phyloP scores from a whole-genome alignment of 805 yeast genomes.

The Phaffomyces thermotolerans region DNA sequence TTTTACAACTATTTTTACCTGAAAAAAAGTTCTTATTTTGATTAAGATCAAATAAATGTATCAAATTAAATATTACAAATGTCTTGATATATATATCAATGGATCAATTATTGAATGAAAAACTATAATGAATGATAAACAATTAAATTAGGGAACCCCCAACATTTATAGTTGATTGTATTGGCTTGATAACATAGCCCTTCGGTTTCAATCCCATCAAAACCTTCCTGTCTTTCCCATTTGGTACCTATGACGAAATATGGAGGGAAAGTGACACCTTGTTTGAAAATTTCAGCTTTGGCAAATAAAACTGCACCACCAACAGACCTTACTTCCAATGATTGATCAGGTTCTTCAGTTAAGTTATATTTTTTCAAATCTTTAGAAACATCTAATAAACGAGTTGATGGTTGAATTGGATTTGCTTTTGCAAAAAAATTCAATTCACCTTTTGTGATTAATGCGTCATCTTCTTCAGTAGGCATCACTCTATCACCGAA shows the following conservation, averaged over 20 bases:
- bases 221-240: slow-evolving; percentile 43
- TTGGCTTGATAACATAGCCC: slow-evolving; percentile 44
- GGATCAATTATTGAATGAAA: too few relatives aligned
- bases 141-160: slow-evolving; percentile 40
- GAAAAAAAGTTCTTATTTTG: too few relatives aligned
- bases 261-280: slow-evolving; percentile 42
- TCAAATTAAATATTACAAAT: too few relatives aligned
- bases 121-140: slow-evolving; percentile 12
- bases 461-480: slow-evolving; percentile 12
- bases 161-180: slow-evolving; percentile 37
- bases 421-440: slow-evolving; percentile 4
- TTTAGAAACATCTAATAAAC: neutral
- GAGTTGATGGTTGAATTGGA: neutral
- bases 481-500: slow-evolving; percentile 25
- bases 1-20: too few relatives aligned
- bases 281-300: slow-evolving; percentile 35
- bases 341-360: neutral
- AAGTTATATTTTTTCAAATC: neutral
- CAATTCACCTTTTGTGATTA: slow-evolving; percentile 10
- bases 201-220: slow-evolving; percentile 49
- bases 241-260: slow-evolving; percentile 36
- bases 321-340: neutral
- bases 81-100: too few relatives aligned
- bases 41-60: too few relatives aligned
- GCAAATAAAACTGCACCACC: slow-evolving; percentile 26